phyloP scores from a whole-genome alignment of 371 early-diverging fungal genomes.

The Actinomucor elegans region DNA sequence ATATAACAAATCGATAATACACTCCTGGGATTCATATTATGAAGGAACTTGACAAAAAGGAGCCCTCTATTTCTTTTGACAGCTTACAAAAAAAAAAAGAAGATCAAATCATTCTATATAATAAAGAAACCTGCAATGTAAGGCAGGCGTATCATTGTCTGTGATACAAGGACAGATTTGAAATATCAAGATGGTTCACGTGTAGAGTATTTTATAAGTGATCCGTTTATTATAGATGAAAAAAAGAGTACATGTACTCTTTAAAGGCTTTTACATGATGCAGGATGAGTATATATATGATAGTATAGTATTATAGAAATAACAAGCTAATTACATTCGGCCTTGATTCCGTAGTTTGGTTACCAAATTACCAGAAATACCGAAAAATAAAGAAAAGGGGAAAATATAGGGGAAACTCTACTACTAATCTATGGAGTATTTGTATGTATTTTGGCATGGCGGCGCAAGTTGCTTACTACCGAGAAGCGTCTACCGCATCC shows the following conservation, averaged over 20 bases:
- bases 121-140: no score
- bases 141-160: neutral
- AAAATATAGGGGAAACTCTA: neutral
- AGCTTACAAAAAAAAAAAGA: neutral
- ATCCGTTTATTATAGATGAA: neutral
- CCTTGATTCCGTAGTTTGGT: constrained; percentile 1
- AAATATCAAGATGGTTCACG: constrained; percentile 7
- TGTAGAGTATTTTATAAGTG: neutral
- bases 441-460: constrained; percentile 35
- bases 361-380: constrained; percentile 6
- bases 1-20: no score
- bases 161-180: constrained; percentile 13
- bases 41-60: neutral
- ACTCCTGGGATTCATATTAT: no score
- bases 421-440: constrained; percentile 2
- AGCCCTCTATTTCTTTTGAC: neutral
- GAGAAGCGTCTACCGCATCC: constrained; percentile 35
- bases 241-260: constrained; percentile 3
- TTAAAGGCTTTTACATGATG: neutral
- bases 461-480: constrained; percentile 29
- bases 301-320: neutral
- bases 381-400: neutral
- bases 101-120: no score
- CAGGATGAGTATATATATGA: neutral
- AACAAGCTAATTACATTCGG: constrained; percentile 9